phyloP scores from a whole-genome alignment of 1,284 basidiomycete genomes.

The Violaceomyces palustris region DNA sequence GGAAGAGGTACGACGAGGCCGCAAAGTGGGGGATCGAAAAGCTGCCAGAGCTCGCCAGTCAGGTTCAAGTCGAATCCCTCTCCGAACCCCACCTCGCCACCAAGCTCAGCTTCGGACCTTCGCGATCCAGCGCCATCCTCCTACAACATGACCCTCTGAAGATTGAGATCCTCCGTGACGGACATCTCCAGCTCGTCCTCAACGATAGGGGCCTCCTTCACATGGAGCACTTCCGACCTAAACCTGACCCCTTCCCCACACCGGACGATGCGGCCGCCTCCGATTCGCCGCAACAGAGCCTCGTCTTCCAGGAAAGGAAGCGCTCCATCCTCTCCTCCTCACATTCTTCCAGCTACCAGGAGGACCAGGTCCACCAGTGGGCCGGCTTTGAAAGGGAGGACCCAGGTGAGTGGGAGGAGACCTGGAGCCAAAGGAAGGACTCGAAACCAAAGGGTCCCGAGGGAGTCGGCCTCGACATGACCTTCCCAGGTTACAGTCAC shows the following conservation, averaged over 20 bases:
- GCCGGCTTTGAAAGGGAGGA: conserved; percentile 57
- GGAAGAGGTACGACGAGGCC: conserved; percentile 47
- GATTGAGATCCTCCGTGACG: conserved; percentile 61
- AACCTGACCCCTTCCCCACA: conserved; percentile 42
- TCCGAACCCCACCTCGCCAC: conserved; percentile 6
- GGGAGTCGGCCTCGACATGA: conserved; percentile 83
- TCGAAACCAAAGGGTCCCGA: conserved; percentile 97
- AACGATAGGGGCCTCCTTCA: conserved; percentile 87
- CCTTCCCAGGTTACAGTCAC: conserved; percentile 81
- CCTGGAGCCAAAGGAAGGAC: conserved; percentile 78
- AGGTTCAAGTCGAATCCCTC: conserved; percentile 4
- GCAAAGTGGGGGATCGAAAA: conserved; percentile 40
- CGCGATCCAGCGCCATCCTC: conserved; percentile 14
- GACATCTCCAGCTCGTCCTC: conserved; percentile 72
- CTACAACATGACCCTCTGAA: conserved; percentile 40
- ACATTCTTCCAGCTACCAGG: conserved; percentile 7
- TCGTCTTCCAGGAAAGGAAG: conserved; percentile 36
- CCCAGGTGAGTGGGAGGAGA: conserved; percentile 79
- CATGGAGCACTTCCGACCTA: conserved; percentile 81
- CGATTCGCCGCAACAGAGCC: conserved; percentile 14
- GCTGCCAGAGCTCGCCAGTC: conserved; percentile 23
- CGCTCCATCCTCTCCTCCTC: conserved; percentile 20
- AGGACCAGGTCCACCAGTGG: conserved; percentile 34
- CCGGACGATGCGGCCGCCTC: conserved; percentile 20
- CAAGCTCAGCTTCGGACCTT: conserved; percentile 25